phyloP scores from a whole-genome alignment of 805 yeast species.

The Nematodospora valgi region DNA sequence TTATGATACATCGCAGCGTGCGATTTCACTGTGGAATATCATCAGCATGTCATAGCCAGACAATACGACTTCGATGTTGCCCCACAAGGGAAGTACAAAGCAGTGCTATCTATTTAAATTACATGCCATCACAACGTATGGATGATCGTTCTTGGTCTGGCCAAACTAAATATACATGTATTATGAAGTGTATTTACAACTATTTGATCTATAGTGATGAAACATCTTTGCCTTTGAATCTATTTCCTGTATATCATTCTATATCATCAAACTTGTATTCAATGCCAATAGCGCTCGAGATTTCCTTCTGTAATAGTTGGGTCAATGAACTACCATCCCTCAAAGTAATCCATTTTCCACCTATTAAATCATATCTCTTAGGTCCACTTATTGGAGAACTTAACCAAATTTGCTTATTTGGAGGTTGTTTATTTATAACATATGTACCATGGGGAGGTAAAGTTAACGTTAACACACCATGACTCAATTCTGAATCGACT shows the following conservation, averaged over 20 bases:
- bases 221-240: no score
- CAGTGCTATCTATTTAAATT: no score
- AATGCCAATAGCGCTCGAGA: constrained; percentile 23
- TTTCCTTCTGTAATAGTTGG: constrained; percentile 30
- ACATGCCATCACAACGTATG: no score
- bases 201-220: no score
- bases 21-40: no score
- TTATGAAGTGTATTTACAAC: no score
- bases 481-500: constrained; percentile 74
- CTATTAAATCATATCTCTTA: constrained; percentile 63
- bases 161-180: no score
- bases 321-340: constrained; percentile 53
- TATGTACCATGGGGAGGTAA: constrained; percentile 76
- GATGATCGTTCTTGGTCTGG: no score
- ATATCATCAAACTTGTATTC: constrained; percentile 18
- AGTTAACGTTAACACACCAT: constrained; percentile 80
- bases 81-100: no score
- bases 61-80: no score
- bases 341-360: constrained; percentile 74
- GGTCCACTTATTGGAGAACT: constrained; percentile 95
- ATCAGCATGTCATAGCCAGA: no score
- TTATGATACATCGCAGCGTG: no score
- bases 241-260: constrained; percentile 9
- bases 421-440: constrained; percentile 95
- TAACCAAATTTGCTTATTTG: constrained; percentile 95